These are phyloP conservation scores for Xylaria sp. DNA, from an alignment of 2,329 filamentous ascomycete species.

Conservation along the genomic window DNA sequence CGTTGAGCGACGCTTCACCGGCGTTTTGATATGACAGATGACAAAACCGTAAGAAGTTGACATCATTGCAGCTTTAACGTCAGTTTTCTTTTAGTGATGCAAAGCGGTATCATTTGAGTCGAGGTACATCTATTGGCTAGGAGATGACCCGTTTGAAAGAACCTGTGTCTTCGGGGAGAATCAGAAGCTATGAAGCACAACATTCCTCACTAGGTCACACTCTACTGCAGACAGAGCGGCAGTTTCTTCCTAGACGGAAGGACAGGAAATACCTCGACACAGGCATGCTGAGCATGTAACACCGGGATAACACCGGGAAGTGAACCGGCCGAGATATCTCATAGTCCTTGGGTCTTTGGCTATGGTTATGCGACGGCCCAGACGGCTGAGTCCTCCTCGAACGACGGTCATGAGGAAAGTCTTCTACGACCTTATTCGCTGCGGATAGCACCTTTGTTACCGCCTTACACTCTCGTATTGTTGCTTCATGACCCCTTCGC, in stretches of 20 bases:
- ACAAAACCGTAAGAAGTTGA: neutral
- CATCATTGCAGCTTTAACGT: neutral
- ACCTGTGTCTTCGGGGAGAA: neutral
- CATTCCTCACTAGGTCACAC: slow-evolving; percentile 1
- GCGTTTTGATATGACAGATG: neutral
- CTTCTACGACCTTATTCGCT: neutral
- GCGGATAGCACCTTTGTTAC: neutral
- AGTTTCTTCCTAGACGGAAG: neutral
- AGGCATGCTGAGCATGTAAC: neutral
- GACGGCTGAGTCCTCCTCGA: neutral
- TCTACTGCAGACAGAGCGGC: neutral
- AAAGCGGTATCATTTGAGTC: too few species aligned
- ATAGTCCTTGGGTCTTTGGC: neutral
- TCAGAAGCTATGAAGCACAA: slow-evolving; percentile 1
- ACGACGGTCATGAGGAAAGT: neutral
- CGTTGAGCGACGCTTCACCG: neutral
- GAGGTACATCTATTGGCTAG: neutral
- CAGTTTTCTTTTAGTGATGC: neutral
- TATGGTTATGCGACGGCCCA: neutral
- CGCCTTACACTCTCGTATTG: neutral
- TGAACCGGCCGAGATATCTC: neutral
- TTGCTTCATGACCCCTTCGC: neutral
- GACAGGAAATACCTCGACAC: neutral
- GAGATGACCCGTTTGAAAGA: neutral
- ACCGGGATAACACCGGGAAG: neutral